Conservation (phyloP, 306 rosid genomes). For the Pachyrhizus erosus region DNA sequence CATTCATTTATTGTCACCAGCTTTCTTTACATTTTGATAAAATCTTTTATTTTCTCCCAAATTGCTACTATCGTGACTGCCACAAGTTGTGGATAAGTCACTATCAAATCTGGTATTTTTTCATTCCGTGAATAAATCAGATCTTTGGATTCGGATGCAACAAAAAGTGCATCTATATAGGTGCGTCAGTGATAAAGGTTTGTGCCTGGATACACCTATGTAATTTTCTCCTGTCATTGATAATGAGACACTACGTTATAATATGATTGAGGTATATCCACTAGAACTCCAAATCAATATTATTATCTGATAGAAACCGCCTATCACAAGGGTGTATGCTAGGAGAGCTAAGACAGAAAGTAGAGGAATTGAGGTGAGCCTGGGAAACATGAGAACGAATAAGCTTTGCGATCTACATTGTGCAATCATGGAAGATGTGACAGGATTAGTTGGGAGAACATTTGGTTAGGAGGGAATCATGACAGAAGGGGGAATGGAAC, state of each 20-base stretch:
- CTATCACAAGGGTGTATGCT: neutral
- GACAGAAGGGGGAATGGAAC: conserved; percentile 1
- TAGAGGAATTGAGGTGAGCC: neutral
- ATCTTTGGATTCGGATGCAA: conserved; percentile 15
- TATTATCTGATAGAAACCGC: neutral
- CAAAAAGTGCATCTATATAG: neutral
- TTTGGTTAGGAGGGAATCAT: neutral
- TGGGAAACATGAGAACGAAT: neutral
- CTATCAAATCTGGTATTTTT: conserved; percentile 5
- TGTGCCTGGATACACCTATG: neutral
- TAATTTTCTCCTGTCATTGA: neutral
- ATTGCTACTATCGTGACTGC: neutral
- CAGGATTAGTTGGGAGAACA: neutral
- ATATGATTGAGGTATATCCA: neutral
- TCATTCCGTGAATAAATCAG: neutral
- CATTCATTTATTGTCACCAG: neutral
- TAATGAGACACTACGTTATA: neutral
- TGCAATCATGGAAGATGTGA: neutral
- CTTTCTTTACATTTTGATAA: conserved; percentile 26
- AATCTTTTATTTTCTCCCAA: neutral
- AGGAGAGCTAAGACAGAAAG: neutral
- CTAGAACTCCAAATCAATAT: conserved; percentile 11
- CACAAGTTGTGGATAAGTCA: conserved; percentile 17
- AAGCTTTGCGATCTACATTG: neutral
- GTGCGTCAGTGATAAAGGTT: neutral